These are phyloP conservation scores for Diaporthe velutina DNA, from an alignment of 2,329 filamentous ascomycete genomes.

Conservation along the genomic window DNA sequence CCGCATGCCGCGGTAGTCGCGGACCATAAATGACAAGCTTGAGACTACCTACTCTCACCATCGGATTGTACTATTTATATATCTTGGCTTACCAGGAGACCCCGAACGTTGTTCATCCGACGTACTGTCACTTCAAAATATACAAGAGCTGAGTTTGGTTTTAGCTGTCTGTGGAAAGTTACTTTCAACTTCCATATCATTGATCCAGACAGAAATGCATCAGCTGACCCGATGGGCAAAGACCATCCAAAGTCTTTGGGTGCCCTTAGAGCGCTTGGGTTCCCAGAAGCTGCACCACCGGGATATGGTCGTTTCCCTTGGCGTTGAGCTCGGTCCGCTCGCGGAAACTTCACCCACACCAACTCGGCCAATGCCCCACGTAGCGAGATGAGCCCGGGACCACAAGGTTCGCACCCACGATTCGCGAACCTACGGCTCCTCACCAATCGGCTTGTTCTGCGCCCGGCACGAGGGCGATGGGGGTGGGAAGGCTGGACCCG, in stretches of 20 bases:
- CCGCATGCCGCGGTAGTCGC: no score
- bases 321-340: slow-evolving; percentile 13
- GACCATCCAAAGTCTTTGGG: background rate
- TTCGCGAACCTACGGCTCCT: background rate
- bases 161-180: background rate
- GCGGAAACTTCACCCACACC: background rate
- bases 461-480: slow-evolving; percentile 3
- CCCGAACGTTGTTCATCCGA: background rate
- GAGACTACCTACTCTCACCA: no score
- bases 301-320: background rate
- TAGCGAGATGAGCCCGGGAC: slow-evolving; percentile 23
- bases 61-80: background rate
- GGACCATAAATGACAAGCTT: background rate
- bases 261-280: background rate
- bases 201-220: background rate
- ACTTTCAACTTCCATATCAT: background rate
- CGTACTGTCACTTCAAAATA: background rate
- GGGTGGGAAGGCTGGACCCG: background rate
- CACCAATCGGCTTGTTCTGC: slow-evolving; percentile 6
- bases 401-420: slow-evolving; percentile 23
- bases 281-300: background rate
- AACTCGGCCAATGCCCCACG: background rate
- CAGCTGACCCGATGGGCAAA: background rate
- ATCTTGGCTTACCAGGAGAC: background rate
- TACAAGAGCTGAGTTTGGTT: background rate